Evolutionary conservation across 805 yeast species (phyloP).

Genomic region (Ogataea wickerhamii): DNA sequence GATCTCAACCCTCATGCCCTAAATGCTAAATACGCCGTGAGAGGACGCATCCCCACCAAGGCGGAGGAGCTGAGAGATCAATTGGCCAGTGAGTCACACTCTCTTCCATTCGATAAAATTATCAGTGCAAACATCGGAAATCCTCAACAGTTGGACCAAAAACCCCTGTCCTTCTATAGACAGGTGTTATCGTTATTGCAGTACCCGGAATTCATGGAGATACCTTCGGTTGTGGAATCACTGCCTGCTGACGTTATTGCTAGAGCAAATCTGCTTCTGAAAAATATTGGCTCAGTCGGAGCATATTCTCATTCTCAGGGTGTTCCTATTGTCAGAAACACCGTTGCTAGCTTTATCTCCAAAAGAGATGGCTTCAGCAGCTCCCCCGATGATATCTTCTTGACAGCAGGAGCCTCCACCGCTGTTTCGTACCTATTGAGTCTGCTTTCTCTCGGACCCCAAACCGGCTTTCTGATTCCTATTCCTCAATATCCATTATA

Average conservation of each 20-base stretch:
- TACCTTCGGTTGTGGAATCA: slow-evolving; percentile 28
- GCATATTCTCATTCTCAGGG: slow-evolving; percentile 97
- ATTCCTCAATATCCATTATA: slow-evolving; percentile 98
- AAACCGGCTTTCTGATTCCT: slow-evolving; percentile 85
- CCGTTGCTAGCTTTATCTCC: slow-evolving; percentile 77
- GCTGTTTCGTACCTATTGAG: slow-evolving; percentile 82
- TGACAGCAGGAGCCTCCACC: slow-evolving; percentile 93
- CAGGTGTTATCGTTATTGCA: slow-evolving; percentile 85
- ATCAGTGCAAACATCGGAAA: slow-evolving; percentile 95
- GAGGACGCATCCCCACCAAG: slow-evolving; percentile 90
- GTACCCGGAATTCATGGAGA: slow-evolving; percentile 65
- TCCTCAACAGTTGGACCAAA: slow-evolving; percentile 95
- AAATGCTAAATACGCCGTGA: slow-evolving; percentile 90
- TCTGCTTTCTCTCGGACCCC: slow-evolving; percentile 60
- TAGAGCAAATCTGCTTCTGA: slow-evolving; percentile 62
- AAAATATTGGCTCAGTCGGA: slow-evolving; percentile 77
- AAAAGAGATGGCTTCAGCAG: slow-evolving; percentile 74
- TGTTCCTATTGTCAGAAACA: slow-evolving; percentile 61
- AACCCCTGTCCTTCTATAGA: slow-evolving; percentile 92
- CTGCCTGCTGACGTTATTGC: slow-evolving; percentile 67
- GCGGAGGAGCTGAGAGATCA: slow-evolving; percentile 78
- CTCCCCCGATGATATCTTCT: slow-evolving; percentile 66
- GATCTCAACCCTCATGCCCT: slow-evolving; percentile 74
- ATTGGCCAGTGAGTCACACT: slow-evolving; percentile 50
- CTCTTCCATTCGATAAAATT: slow-evolving; percentile 72